Base-by-base conservation (phyloP, 306 rosid genomes). In the Potentilla sterilis region DNA sequence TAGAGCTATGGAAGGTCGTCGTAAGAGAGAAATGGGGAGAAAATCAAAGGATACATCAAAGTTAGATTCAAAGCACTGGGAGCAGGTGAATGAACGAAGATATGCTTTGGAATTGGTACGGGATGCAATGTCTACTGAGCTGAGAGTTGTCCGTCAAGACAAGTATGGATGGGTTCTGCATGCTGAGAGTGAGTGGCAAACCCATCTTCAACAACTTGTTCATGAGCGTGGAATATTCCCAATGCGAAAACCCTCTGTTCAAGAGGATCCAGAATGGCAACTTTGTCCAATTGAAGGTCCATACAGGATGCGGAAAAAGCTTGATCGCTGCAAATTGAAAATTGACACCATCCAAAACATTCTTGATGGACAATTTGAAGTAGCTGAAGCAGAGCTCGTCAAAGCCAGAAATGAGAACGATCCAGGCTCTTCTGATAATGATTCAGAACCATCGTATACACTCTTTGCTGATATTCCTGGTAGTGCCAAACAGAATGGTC, bases 241-340 rank as follows among this genome's bases (percentile, higher is more conserved):
- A 7, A 82, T 90, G 76, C 78, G 80, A 64, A 89, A 88, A 81
- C 82, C 93, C 75, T 79, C 87, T 71, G 76, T 69, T 67, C 71
- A 77, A 1, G 92, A 81, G 71, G 99, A 88, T 75, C 87, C 88
- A 24, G 96, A 91, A 75, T 96, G 99, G 97, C 89, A 96, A 79
- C 99, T 96, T 75, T 96, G 99, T 77, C 98, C 96, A 76, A 96
- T 96, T 82, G 99, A 96, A 84, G 98, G 99, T 81, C 99, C 99
- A 1, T 96, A 96, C 76, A 88, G 99, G 79, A 96, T 90, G 99
- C 92, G 99, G 73, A 96, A 96, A 82, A 96, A 96, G 75, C 92
- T 96, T 73, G 99, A 96, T 83, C 82, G 91, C 82, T 87, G 91
- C 88, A 89, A 84, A 83, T 83, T 89, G 72, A 92, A 86, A 85